Base-by-base conservation (phyloP, 2,329 filamentous ascomycete genomes). In the Colletotrichum agaves region DNA sequence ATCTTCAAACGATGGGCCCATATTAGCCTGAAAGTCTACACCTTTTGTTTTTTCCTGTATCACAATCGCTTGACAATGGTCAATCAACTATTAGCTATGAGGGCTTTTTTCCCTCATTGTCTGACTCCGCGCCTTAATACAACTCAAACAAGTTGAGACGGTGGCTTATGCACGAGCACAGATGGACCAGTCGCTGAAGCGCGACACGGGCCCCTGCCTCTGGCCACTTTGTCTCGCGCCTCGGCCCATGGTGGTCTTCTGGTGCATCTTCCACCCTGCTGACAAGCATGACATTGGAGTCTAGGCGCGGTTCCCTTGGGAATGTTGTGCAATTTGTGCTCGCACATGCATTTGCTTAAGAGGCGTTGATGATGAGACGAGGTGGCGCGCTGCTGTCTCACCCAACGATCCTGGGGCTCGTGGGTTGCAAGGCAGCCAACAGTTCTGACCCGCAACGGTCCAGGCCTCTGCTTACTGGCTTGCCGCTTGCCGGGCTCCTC, bases 131-230 rank as follows among this genome's bases (percentile, higher is more conserved):
- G 47, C 61, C 61, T 59, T 67, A 67, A 67, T 67, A 59, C 44
- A 64, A 64, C 64, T 67, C 64, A 67, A 67, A 67, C 64, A 67
- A 55, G 64, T 67, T 67, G 64, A 67, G 64, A 67, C 53, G 64
- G 15, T 55, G 64, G 61, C 64, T 64, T 67, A 64, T 67, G 64
- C 55, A 49, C 7, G 61, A 47, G 64, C 64, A 67, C 64, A 49
- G 64, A 59, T 60, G 23, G 50, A 23, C 47, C 64, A 63, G 50
- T 44, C 43, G 46, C 12, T 19, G 50, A 31, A 43, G 52, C 53
- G 52, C 31, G 15, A 53, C 61, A 49, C 61, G 53, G 64, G 61
- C 61, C 64, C 64, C 61, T 64, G 64, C 23, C n/a, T n/a, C n/a
- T n/a, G n/a, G n/a, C n/a, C n/a, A n/a, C n/a, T n/a, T n/a, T n/a